Evolutionary conservation across 768 basidiomycete species (phyloP).

Genomic region (Pleurotus giganteus): DNA sequence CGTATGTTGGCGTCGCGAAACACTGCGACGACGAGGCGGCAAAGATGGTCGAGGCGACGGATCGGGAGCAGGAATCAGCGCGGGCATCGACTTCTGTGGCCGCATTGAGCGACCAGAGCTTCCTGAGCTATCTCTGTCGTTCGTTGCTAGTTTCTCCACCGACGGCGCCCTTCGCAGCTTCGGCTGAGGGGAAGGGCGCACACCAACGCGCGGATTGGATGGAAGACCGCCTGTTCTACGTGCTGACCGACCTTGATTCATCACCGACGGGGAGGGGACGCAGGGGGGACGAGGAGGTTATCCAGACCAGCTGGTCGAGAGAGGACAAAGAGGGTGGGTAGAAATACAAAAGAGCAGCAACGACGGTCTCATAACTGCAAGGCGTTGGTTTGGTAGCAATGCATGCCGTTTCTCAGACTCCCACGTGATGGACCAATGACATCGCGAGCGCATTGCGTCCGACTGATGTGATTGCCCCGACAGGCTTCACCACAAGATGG

Average conservation of each 20-base stretch:
- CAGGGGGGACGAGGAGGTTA: not conserved
- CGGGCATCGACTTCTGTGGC: constrained; percentile 20
- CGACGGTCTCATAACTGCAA: not conserved
- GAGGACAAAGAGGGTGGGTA: constrained; percentile 1
- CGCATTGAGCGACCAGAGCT: constrained; percentile 19
- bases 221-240: constrained; percentile 34
- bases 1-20: constrained; percentile 1
- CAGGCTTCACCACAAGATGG: not conserved
- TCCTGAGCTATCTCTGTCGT: constrained; percentile 10
- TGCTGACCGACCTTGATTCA: constrained; percentile 18
- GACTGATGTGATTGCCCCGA: not conserved
- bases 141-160: constrained; percentile 11
- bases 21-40: constrained; percentile 14
- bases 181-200: constrained; percentile 28
- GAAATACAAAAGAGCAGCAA: constrained; percentile 8
- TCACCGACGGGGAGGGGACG: not conserved
- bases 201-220: constrained; percentile 33
- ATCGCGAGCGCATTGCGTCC: not conserved
- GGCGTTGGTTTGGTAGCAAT: too few relatives aligned
- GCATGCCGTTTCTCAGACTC: too few relatives aligned
- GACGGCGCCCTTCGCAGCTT: constrained; percentile 10
- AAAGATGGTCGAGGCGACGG: constrained; percentile 6
- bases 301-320: constrained; percentile 24
- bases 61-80: constrained; percentile 14
- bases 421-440: not conserved